Conservation (phyloP, 1,284 basidiomycete species). For the Austroboletus novae-zelandiae region DNA sequence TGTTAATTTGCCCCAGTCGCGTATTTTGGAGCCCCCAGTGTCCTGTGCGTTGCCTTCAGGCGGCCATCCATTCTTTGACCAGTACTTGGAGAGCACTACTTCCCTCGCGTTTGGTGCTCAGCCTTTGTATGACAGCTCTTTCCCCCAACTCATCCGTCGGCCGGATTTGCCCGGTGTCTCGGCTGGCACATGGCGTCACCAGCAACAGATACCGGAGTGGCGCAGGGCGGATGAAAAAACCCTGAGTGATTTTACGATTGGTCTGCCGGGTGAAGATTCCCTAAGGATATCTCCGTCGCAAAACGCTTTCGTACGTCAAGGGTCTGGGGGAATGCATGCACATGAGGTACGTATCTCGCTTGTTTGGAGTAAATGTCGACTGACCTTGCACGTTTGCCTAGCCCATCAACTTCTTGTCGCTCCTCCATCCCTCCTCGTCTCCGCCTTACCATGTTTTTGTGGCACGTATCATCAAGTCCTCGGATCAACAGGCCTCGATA, state of each 20-base stretch:
- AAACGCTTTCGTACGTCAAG: slow-evolving; percentile 25
- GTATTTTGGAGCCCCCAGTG: slow-evolving; percentile 30
- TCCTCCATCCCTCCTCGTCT: slow-evolving; percentile 76
- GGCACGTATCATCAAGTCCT: slow-evolving; percentile 77
- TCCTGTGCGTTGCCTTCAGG: slow-evolving; percentile 34
- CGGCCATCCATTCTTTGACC: slow-evolving; percentile 49
- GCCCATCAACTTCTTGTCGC: slow-evolving; percentile 83
- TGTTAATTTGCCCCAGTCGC: slow-evolving; percentile 31
- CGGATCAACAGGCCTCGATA: slow-evolving; percentile 85
- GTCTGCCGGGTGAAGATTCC: slow-evolving; percentile 22
- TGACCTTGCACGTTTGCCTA: slow-evolving; percentile 30
- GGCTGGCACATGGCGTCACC: slow-evolving; percentile 23
- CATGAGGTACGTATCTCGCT: slow-evolving; percentile 36
- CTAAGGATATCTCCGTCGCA: slow-evolving; percentile 30
- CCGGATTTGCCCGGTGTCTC: slow-evolving; percentile 15
- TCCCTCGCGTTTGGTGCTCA: slow-evolving; percentile 37
- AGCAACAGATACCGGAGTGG: slow-evolving; percentile 31
- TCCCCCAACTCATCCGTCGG: slow-evolving; percentile 27
- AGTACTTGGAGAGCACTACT: slow-evolving; percentile 42
- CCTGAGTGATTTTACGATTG: slow-evolving; percentile 17
- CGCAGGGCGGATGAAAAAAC: slow-evolving; percentile 25
- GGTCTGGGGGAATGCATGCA: slow-evolving; percentile 26
- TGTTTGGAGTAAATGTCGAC: slow-evolving; percentile 23
- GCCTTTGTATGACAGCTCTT: slow-evolving; percentile 36
- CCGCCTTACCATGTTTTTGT: slow-evolving; percentile 80